These are phyloP conservation scores for Discostella stelligeroides DNA, from an alignment of 108 stramenopile genomes.

Conservation along the genomic window DNA sequence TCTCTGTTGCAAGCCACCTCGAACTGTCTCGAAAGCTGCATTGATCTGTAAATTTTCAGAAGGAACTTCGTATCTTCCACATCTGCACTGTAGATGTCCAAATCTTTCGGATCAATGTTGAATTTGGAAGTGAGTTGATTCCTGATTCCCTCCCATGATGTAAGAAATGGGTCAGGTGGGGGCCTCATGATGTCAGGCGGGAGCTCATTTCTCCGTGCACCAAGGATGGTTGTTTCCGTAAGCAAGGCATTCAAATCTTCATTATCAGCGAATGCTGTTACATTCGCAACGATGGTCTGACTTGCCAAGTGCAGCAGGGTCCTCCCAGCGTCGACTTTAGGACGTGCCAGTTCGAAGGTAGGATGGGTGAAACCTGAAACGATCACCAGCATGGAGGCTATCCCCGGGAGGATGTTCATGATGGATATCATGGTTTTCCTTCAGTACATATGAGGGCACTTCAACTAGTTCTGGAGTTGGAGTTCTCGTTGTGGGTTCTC, in stretches of 20 bases:
- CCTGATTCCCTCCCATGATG: conserved; percentile 41
- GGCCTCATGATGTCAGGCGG: conserved; percentile 29
- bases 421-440: neutral
- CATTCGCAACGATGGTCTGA: no score
- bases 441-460: no score
- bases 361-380: neutral
- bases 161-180: conserved; percentile 12
- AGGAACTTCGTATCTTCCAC: conserved; percentile 45
- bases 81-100: conserved; percentile 53
- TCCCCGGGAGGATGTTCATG: neutral
- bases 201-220: neutral
- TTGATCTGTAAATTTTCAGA: conserved; percentile 26
- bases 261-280: neutral
- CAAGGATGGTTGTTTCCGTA: conserved; percentile 10
- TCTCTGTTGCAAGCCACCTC: conserved; percentile 38
- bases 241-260: conserved; percentile 10
- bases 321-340: no score
- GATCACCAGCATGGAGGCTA: neutral
- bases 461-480: no score
- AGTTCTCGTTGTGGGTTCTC: no score
- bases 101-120: conserved; percentile 27
- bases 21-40: conserved; percentile 31
- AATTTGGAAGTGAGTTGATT: conserved; percentile 26
- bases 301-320: no score
- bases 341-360: no score